Base-by-base conservation (phyloP, 306 rosid genomes). In the Cicer bijugum region DNA sequence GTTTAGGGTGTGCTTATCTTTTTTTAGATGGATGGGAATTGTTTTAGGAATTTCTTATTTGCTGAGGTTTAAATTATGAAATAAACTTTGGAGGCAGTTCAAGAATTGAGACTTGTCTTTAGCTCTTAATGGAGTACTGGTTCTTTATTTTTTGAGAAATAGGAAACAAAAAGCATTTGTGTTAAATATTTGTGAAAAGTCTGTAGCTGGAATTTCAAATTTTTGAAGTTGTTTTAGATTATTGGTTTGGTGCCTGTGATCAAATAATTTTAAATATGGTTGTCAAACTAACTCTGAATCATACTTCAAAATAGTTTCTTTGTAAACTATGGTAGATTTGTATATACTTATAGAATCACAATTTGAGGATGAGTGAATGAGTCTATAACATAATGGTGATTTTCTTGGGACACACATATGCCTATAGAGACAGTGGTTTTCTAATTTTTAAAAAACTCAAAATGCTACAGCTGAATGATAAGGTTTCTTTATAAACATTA, bases 151-250 rank as follows among this genome's bases (percentile, higher is more conserved):
- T 33, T 1, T 11, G 4, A 17, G 12, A 53, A 39, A 63, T 42
- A 7, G 5, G 16, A 12, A 28, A 28, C 3, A 15, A 35, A 37
- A 11, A 42, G 59, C 45, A 6, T 9, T 9, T 53, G 37, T 23
- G 47, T 42, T 75, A 50, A 75, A 28, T 66, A 15, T 43, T 58
- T 66, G 50, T 28, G 67, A 75, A 42, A 55, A 39, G 5, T 42
- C 38, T 66, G 59, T 14, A 2, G 43, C 7, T 53, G 58, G 48
- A 75, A 64, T 64, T 75, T n/a, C 19, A 11, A 48, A 57, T 5
- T 2, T 28, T 47, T 47, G 15, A 43, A 23, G 48, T 60, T 45
- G 37, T 15, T 50, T 38, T 11, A 23, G 67, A 12, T 72, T 55
- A 17, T 56, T 40, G 37, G 45, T 62, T 63, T 63, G 33, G 52